Evolutionary conservation across 139 green algal species (phyloP).

Genomic region (Coelastrella sp.): DNA sequence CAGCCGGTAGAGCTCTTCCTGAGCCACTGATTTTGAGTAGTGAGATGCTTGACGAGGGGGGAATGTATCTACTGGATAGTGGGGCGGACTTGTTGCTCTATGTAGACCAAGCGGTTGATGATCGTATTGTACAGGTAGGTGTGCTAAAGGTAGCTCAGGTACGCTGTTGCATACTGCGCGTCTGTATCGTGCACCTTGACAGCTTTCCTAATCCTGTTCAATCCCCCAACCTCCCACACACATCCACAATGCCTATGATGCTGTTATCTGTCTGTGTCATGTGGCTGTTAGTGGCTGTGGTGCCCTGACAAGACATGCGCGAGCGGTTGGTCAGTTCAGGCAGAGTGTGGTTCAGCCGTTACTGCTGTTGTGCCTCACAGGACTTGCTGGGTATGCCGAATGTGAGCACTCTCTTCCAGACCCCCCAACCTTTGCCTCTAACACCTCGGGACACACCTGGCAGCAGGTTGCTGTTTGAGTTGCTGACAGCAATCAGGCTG

Average conservation of each 20-base stretch:
- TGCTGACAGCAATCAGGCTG: conserved; percentile 73
- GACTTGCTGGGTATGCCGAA: conserved; percentile 75
- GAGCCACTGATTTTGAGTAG: conserved; percentile 58
- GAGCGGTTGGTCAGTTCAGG: neutral
- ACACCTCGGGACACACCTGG: conserved; percentile 49
- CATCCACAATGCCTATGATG: neutral
- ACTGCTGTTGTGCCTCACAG: neutral
- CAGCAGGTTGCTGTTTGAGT: conserved; percentile 55
- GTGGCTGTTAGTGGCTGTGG: neutral
- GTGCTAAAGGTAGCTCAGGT: neutral
- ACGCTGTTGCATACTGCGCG: neutral
- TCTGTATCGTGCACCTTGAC: neutral
- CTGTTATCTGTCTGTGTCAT: neutral
- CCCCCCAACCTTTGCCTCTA: conserved; percentile 17
- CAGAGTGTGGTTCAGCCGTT: neutral
- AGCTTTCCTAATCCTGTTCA: neutral
- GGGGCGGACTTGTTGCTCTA: conserved; percentile 70
- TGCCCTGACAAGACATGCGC: neutral
- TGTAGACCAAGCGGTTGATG: conserved; percentile 48
- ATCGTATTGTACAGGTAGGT: conserved; percentile 47
- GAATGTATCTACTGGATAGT: conserved; percentile 90
- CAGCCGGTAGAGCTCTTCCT: conserved; percentile 12
- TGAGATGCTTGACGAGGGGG: conserved; percentile 72
- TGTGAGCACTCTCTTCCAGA: conserved; percentile 61
- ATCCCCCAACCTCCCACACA: neutral